Evolutionary conservation across 2,329 filamentous ascomycete species (phyloP), one percentile per base, ranked within the genome.

Genomic region (Aspergillus hortae): DNA sequence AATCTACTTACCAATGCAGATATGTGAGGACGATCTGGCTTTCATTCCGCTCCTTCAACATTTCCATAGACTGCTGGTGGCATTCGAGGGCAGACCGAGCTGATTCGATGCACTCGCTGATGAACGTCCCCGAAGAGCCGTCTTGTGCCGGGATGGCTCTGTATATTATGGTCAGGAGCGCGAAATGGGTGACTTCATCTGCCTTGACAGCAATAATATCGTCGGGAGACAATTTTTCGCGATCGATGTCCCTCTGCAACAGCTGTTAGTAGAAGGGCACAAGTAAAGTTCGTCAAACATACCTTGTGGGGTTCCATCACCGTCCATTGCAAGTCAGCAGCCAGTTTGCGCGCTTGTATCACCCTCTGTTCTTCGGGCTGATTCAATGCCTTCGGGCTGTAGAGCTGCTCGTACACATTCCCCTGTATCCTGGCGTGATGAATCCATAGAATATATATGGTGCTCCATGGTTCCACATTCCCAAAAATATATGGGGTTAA

Each of bases 341-440:
- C 67, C 14, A 73, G 49, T 15, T 54, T 56, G 3, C 57, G 58
- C 3, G 68, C 68, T 46, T 67, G 61, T 17, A 59, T 47, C 9
- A 59, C 55, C 38, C 70, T 58, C 15, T 65, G 54, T 6, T 48
- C 59, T 49, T 62, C 64, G 19, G 58, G 59, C 44, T 63, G 65
- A 38, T 53, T 64, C 48, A 62, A 60, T 52, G 58, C 67, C 9
- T 59, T 61, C 10, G 67, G 57, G 52, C 71, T 61, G 56, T 86
- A 87, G 2, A 84, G 64, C 3, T 79, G 70, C 57, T 83, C 78
- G 57, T 87, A 87, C 4, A 84, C 77, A 12, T 79, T 73, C 12
- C 82, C 81, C 56, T 85, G 80, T 9, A 87, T 74, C 21, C 76
- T 76, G 7, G 80, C 78, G 6, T 82, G 74, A 23, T 73, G 72